A percentile compares a stretch with the other conserved stretches of the same genome.
Conservation (phyloP, 2,329 filamentous ascomycete genomes). For the Diaporthe citri region DNA sequence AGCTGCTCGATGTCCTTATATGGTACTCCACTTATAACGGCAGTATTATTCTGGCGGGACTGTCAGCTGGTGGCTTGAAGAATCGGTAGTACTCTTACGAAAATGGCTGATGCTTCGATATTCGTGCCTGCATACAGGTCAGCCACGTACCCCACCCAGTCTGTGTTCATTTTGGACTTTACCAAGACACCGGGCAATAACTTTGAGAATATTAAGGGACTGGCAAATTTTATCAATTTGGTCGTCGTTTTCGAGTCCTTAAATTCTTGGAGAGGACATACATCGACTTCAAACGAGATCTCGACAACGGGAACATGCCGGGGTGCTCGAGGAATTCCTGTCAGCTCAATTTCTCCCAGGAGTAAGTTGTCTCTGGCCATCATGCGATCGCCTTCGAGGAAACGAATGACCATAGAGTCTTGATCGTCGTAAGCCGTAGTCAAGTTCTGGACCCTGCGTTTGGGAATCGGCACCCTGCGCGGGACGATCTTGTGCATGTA, state of each 20-base stretch:
- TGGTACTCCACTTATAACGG: accelerated
- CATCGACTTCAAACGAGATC: not conserved
- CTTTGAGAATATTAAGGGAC: not conserved
- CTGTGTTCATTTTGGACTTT: not conserved
- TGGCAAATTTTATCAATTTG: not conserved
- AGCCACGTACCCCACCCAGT: not conserved
- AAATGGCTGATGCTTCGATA: not conserved
- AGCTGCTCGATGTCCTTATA: not conserved
- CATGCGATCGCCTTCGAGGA: conserved; percentile 1
- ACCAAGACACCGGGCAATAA: not conserved
- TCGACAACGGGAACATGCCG: not conserved
- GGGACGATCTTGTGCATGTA: not conserved
- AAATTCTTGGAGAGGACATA: not conserved
- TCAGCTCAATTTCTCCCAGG: not conserved
- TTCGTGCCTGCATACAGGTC: not conserved
- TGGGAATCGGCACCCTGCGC: not conserved
- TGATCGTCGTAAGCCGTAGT: conserved; percentile 2
- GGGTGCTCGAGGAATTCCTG: conserved; percentile 6
- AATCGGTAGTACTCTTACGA: not conserved
- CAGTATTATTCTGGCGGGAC: not conserved
- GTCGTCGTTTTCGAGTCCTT: no score
- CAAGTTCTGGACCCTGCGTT: not conserved
- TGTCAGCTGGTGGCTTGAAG: not conserved
- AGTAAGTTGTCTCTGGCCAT: not conserved
- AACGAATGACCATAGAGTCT: not conserved